Evolutionary conservation across 306 rosid species (phyloP), one percentile per base, ranked within the genome.

Genomic region (Erythrophleum fordii): DNA sequence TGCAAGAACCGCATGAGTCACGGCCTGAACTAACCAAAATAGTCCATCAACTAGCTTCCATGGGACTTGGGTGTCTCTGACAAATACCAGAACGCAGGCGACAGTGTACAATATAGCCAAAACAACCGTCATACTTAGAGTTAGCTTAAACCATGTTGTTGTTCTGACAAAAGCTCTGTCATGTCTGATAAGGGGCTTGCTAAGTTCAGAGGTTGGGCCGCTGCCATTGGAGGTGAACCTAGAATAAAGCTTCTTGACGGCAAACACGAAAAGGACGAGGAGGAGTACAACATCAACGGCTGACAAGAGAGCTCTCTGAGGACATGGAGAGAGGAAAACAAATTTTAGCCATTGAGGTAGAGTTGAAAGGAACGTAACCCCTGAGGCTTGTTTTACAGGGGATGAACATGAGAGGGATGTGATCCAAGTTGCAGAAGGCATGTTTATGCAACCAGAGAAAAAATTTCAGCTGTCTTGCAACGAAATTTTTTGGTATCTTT

Each of bases 281-380:
- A 93, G 14, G 78, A 95, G 88, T 6, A 93, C 34, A 29, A 82
- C 23, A 59, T 90, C 87, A 59, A 93, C 52, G 9, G 82, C 74
- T 44, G 97, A 89, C 2, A 86, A 66, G 20, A 95, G 77, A 80
- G 90, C 92, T 83, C 99, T 87, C 72, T 95, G 99, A 23, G 97
- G 93, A 68, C 99, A 95, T 29, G 99, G 97, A 5, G 95, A 87
- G 67, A 95, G 94, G 71, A 91, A 86, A 72, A 90, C 22, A 82
- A 92, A 93, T 83, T 89, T 77, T 35, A 95, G 85, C 97, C 95
- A 90, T 55, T 85, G 92, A 42, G 86, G 52, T 9, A 83, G 3
- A 45, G 79, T 45, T 77, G 92, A 44, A 31, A 71, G n/a, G 23
- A 82, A 73, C 12, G 80, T 58, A 68, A 56, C 88, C 62, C 61